Evolutionary conservation across 2,329 filamentous ascomycete species (phyloP).

Genomic region (Aurifilum marmelostoma): DNA sequence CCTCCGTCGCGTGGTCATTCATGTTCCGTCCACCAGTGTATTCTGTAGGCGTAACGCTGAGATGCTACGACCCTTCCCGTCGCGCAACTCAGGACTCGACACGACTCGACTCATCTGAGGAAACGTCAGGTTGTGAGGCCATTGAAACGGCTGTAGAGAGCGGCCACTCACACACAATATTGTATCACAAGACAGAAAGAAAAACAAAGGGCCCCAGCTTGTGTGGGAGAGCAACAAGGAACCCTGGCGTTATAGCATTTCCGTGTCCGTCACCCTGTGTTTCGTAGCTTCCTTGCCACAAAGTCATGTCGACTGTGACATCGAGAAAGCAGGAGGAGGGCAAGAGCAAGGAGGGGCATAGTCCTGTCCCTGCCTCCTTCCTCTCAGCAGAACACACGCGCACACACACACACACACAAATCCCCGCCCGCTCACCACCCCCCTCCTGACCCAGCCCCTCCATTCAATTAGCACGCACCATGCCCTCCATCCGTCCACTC

Average conservation of each 20-base stretch:
- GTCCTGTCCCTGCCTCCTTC: neutral
- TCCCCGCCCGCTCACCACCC: neutral
- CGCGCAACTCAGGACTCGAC: neutral
- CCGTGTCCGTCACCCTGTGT: slow-evolving; percentile 3
- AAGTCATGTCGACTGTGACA: slow-evolving; percentile 1
- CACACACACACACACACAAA: neutral
- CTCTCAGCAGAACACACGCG: neutral
- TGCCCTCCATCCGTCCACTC: neutral
- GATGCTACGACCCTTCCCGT: neutral
- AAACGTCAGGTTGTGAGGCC: neutral
- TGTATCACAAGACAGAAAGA: neutral
- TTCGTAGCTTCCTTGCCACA: neutral
- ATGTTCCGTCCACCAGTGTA: neutral
- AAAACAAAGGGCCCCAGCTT: neutral
- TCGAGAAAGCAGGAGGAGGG: neutral
- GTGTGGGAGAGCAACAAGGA: neutral
- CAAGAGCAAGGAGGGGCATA: neutral
- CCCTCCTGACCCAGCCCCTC: slow-evolving; percentile 11
- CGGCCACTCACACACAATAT: too few relatives aligned
- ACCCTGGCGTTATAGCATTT: neutral
- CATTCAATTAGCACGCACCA: slow-evolving; percentile 3
- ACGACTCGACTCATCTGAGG: neutral
- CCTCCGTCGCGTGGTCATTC: neutral
- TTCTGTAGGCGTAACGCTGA: neutral
- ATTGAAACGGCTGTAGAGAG: neutral